Evolutionary conservation across 225 moss, liverwort and hornwort genomes (phyloP), one percentile per base, ranked within the genome.

Genomic region (Sphagnum tenellum): DNA sequence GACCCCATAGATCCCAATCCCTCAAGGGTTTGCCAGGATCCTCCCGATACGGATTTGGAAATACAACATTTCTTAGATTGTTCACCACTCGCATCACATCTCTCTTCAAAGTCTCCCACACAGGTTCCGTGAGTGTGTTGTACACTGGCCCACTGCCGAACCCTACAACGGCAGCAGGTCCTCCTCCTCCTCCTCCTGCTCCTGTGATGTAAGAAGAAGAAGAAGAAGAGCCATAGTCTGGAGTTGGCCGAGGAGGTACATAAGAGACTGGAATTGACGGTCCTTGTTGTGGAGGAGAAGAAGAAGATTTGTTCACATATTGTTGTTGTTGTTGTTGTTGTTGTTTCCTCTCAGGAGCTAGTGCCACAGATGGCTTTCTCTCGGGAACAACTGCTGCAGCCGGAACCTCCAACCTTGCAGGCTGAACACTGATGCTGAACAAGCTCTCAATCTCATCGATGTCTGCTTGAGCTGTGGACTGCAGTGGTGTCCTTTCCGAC

Each of bases 1-100:
- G 92, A 3, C 92, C 96, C 98, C 98, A 98, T 45, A 98, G 72
- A 82, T 98, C 98, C 98, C 98, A 98, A 57, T 98, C 98, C 68
- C 98, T 70, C 66, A 98, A 78, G 45, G 98, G 90, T 77, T 93
- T 98, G 55, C 98, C 98, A 5, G 98, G 98, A 72, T 98, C 98
- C 77, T 93, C 93, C 63, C 93, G 89, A 61, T 70, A 98, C 47
- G 93, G 93, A 61, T 98, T 98, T 4, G 93, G 98, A 56, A 98
- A 90, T 48, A 98, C 89, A 56, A 98, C 98, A 60, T 98, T 86
- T 82, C 81, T 89, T 78, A 98, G 77, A 73, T 98, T 98, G 69
- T 68, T 77, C 59, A 68, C 83, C 70, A 93, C 90, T 8, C 93
- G 88, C 76, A 82, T 57, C 63, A 98, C 58, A 73, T 98, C 98